Evolutionary conservation across 2,329 filamentous ascomycete species (phyloP).

Genomic region (Periglandula ipomoeae): DNA sequence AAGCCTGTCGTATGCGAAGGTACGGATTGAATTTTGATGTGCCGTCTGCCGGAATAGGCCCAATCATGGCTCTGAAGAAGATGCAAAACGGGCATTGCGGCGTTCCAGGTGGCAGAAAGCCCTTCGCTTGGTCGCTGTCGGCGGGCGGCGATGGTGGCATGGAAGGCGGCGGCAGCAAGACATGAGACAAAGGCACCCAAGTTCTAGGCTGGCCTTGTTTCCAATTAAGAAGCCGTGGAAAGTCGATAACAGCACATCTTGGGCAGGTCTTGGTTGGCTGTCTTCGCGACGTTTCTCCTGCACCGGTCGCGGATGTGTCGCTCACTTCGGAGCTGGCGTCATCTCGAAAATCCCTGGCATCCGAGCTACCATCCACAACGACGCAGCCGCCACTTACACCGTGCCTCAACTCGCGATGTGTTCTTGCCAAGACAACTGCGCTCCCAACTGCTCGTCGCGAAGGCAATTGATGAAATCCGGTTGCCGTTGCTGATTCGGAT

Average conservation of each 20-base stretch:
- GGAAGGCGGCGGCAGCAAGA: slow-evolving; percentile 3
- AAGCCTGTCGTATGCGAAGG: slow-evolving; percentile 27
- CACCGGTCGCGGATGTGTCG: too few species aligned
- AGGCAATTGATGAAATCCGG: slow-evolving; percentile 26
- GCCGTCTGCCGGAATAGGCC: slow-evolving; percentile 13
- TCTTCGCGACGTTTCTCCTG: not conserved
- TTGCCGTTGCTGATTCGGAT: slow-evolving; percentile 16
- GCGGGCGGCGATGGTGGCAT: slow-evolving; percentile 16
- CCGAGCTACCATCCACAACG: slow-evolving; percentile 16
- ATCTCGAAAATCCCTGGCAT: too few species aligned
- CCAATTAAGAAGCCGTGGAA: slow-evolving; percentile 27
- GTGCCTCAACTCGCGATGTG: slow-evolving; percentile 2
- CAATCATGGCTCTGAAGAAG: slow-evolving; percentile 28
- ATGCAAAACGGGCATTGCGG: slow-evolving; percentile 26
- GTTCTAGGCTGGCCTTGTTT: slow-evolving; percentile 24
- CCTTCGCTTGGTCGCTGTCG: not conserved
- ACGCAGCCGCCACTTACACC: slow-evolving; percentile 12
- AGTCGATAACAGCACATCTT: slow-evolving; percentile 26
- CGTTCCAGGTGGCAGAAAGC: not conserved
- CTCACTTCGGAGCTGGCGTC: too few species aligned
- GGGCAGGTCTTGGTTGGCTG: slow-evolving; percentile 18
- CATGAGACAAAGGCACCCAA: slow-evolving; percentile 27
- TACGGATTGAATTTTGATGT: slow-evolving; percentile 26
- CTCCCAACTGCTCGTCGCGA: slow-evolving; percentile 14
- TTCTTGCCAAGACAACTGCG: not conserved